These are phyloP conservation scores for Reutealis trisperma DNA, from an alignment of 345 rosid genomes.

Conservation along the genomic window DNA sequence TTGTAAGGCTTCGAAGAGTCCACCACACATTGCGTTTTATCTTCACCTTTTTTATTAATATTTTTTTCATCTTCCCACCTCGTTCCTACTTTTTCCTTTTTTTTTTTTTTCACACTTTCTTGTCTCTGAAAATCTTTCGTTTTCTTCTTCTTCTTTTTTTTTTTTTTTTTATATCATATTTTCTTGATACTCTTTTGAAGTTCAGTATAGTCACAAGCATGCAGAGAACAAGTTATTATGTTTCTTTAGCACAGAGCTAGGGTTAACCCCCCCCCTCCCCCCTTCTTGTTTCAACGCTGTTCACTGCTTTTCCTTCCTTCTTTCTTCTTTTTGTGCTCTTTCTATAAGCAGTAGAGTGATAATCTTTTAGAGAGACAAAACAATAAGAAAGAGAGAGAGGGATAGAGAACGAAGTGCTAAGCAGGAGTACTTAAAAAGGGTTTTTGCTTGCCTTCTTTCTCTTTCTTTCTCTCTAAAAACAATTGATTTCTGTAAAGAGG, in stretches of 20 bases:
- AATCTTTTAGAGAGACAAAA: not conserved
- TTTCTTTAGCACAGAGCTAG: not conserved
- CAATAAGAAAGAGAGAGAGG: slow-evolving; percentile 44
- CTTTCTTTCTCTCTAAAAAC: slow-evolving; percentile 48
- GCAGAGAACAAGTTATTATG: slow-evolving; percentile 7
- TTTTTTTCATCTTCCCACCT: not conserved
- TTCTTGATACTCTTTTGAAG: not conserved
- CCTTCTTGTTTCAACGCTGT: too few species aligned
- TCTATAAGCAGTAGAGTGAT: not conserved
- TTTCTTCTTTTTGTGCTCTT: not conserved
- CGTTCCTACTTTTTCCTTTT: not conserved
- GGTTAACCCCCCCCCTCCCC: not conserved
- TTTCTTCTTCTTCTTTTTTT: slow-evolving; percentile 12
- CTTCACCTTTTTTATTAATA: slow-evolving; percentile 9
- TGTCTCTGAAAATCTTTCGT: slow-evolving; percentile 16
- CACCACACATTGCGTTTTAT: slow-evolving; percentile 68
- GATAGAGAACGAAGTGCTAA: slow-evolving; percentile 81
- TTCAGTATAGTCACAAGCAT: slow-evolving; percentile 12
- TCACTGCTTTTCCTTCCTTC: not conserved
- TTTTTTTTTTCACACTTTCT: too few species aligned
- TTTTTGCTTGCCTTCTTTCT: slow-evolving; percentile 51
- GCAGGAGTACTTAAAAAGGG: slow-evolving; percentile 11
- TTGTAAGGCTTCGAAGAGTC: slow-evolving; percentile 81
- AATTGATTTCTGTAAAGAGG: slow-evolving; percentile 40
- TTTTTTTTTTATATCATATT: not conserved